These are phyloP conservation scores for Naematelia encephala DNA, from an alignment of 768 basidiomycete species.

Conservation along the genomic window DNA sequence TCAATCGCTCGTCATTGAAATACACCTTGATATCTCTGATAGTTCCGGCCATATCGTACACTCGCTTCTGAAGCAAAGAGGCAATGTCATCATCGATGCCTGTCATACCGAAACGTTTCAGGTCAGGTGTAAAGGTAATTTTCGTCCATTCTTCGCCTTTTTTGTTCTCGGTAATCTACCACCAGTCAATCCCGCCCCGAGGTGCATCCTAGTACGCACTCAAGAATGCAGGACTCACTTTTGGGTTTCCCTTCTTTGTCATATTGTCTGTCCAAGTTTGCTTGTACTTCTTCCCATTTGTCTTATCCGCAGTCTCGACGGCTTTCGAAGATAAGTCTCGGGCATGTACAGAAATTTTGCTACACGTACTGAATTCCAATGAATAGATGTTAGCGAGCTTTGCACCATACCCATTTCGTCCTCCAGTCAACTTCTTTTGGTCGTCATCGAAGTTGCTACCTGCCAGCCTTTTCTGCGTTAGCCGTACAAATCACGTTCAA, in stretches of 20 bases:
- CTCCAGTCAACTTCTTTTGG: slow-evolving; percentile 97
- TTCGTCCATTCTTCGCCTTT: slow-evolving; percentile 87
- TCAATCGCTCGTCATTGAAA: slow-evolving; percentile 84
- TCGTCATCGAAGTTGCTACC: slow-evolving; percentile 98
- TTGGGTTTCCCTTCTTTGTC: slow-evolving; percentile 77
- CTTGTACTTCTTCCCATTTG: slow-evolving; percentile 80
- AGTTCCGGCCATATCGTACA: slow-evolving; percentile 96
- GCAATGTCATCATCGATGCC: slow-evolving; percentile 86
- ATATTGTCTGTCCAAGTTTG: slow-evolving; percentile 95
- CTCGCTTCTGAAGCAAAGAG: slow-evolving; percentile 83
- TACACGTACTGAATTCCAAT: slow-evolving; percentile 70
- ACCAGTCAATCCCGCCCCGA: slow-evolving; percentile 7
- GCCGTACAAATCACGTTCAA: slow-evolving; percentile 4
- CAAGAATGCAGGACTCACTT: slow-evolving; percentile 55
- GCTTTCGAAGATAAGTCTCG: slow-evolving; percentile 40
- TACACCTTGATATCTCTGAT: slow-evolving; percentile 88
- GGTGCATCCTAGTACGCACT: too few species aligned
- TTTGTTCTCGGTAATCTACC: slow-evolving; percentile 75
- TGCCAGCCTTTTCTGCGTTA: slow-evolving; percentile 57
- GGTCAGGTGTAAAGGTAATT: slow-evolving; percentile 88
- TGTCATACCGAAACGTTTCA: slow-evolving; percentile 84
- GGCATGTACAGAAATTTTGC: not conserved
- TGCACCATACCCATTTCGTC: slow-evolving; percentile 96
- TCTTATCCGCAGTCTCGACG: slow-evolving; percentile 90
- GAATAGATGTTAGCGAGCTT: slow-evolving; percentile 99